Base-by-base conservation (phyloP, 768 basidiomycete species). In the Daedaleopsis nitida region DNA sequence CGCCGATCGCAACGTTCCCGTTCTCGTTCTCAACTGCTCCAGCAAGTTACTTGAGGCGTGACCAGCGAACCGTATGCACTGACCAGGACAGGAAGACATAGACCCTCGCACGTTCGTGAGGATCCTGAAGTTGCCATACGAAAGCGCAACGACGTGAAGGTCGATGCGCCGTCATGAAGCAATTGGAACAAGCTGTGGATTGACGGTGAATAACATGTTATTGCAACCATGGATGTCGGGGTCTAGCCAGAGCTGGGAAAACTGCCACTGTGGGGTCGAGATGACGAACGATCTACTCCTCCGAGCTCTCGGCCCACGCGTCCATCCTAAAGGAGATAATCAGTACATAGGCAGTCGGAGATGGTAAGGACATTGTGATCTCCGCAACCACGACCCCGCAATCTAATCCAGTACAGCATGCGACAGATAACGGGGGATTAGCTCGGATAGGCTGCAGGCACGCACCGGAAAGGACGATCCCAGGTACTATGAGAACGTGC, bases 81-180 rank as follows among this genome's bases (percentile, higher is more conserved):
- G 39, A 14, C 57, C 17, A 34, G 27, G 16, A 63, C 47, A 34
- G 14, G 35, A 49, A n/a, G 57, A 58, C 45, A 44, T 27, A 52
- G 54, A 54, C 32, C 32, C 27, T 13, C 57, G 62, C 62, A 63
- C 62, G 62, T 63, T 63, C 57, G 62, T 63, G 19, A 16, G 47
- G 45, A 47, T 53, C 45, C 47, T 45, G 17, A 45, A 37, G 19
- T 23, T 45, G 19, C 19, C 39, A n/a, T 21, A 24, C 56, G 19
- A 24, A 44, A 35, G 5, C 16, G 23, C 13, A 38, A 17, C 32
- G 10, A 12, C 38, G 56, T n/a, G 50, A 34, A n/a, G 50, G 16
- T 52, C 32, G 14, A 5, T 12, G 17, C 32, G 50, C 12, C 19
- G 50, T 52, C 23, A 14, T 24, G 21, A 24, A 14, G 11, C n/a